Evolutionary conservation across 129 eudicot genomes (phyloP), one percentile per base, ranked within the genome.

Genomic region (Heracleum sosnowskyi): DNA sequence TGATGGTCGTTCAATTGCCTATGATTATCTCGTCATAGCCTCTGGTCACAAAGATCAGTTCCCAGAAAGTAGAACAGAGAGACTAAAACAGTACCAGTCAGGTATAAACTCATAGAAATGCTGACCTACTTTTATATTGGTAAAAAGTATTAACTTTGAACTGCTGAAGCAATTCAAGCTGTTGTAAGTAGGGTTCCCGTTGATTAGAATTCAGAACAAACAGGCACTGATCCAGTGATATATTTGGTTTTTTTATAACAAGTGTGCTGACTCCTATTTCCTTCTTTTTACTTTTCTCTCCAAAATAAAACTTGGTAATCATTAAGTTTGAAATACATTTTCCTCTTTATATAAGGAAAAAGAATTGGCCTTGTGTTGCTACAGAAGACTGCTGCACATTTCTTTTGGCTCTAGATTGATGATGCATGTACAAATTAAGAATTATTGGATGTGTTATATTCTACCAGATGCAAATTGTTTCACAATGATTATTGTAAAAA

Each of bases 1-100:
- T 3, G 92, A 87, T 45, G 98, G 97, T 34, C 92, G 84, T 26
- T 82, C 53, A 55, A 77, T 93, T 79, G 82, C 91, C 24, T 93
- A 89, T 45, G 90, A 93, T 77, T 93, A 89, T 82, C 95, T 93
- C 60, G 92, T 93, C 75, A 82, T 93, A 75, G 97, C 98, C 76
- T 87, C 98, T 1, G 98, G 97, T 80, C 98, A 93, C 77, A 55
- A 45, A 15, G 89, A 89, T 75, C 79, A 78, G 9, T 44, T 80
- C 36, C 95, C 98, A 18, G 80, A 74, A 78, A 87, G 85, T 39
- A 85, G 88, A 86, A 70, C 81, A 55, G 90, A 93, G 24, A 86
- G 95, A 78, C 97, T 93, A 28, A 47, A 78, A 80, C 91, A 91
- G 51, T 93, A 88, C 81, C 81, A 85, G 77, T 81, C 84, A 91